Conservation (phyloP, 2,329 filamentous ascomycete genomes). For the Dactylella cylindrospora region DNA sequence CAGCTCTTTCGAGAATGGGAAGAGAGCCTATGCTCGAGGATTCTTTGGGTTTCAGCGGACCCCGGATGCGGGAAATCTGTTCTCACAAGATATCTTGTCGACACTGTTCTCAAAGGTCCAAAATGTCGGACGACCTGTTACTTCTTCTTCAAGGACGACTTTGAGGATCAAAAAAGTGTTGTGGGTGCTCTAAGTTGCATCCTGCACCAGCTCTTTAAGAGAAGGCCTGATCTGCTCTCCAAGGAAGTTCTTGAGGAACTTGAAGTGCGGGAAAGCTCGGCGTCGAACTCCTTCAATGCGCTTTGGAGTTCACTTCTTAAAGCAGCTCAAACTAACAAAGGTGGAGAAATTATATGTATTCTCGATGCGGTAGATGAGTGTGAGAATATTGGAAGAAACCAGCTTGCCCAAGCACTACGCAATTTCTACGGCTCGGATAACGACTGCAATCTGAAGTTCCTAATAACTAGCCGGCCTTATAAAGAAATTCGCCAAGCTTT, state of each 20-base stretch:
- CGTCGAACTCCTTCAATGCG: not conserved
- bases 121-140: slow-evolving; percentile 51
- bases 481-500: slow-evolving; percentile 46
- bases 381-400: slow-evolving; percentile 32
- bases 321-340: not conserved
- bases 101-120: slow-evolving; percentile 48
- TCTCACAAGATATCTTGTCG: slow-evolving; percentile 52
- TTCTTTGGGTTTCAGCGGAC: slow-evolving; percentile 54
- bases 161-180: slow-evolving; percentile 50
- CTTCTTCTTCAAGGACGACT: slow-evolving; percentile 57
- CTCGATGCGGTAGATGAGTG: slow-evolving; percentile 56
- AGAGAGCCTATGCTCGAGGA: slow-evolving; percentile 26
- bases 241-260: not conserved
- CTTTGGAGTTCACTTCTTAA: slow-evolving; percentile 17
- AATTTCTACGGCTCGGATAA: slow-evolving; percentile 45
- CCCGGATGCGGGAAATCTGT: slow-evolving; percentile 57
- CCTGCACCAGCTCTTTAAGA: slow-evolving; percentile 53
- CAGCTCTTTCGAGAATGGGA: slow-evolving; percentile 1
- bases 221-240: slow-evolving; percentile 44
- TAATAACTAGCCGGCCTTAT: slow-evolving; percentile 51
- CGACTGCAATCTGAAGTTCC: slow-evolving; percentile 51
- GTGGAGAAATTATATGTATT: slow-evolving; percentile 51
- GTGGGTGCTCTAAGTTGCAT: slow-evolving; percentile 51
- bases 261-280: slow-evolving; percentile 2
- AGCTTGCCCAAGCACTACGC: slow-evolving; percentile 48